These are phyloP conservation scores for Epichloe gansuensis DNA, from an alignment of 2,329 filamentous ascomycete genomes.

Conservation along the genomic window DNA sequence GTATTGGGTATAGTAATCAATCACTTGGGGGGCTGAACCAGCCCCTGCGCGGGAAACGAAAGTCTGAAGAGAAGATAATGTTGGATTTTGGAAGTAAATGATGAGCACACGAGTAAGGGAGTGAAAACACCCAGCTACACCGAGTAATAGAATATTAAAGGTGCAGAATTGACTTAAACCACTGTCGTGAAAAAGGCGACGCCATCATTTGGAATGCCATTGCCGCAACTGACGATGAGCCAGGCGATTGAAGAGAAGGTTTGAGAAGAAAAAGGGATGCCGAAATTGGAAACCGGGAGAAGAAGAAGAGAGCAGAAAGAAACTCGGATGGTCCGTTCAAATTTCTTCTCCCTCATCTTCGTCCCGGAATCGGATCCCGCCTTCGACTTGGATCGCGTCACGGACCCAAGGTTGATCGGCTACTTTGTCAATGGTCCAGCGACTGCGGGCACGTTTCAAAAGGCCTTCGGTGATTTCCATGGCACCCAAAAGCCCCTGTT, in stretches of 20 bases:
- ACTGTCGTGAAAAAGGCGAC: too few species aligned
- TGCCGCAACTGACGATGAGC: too few species aligned
- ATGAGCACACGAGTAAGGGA: too few species aligned
- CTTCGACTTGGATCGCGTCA: conserved; percentile 57
- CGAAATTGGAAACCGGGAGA: not conserved
- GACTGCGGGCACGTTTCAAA: conserved; percentile 67
- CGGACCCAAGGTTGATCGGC: conserved; percentile 64
- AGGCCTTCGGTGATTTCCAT: conserved; percentile 74
- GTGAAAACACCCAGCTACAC: too few species aligned
- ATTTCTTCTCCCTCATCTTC: conserved; percentile 46
- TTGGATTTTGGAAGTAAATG: too few species aligned
- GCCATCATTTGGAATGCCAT: too few species aligned
- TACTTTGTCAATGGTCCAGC: conserved; percentile 66
- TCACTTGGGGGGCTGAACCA: not conserved
- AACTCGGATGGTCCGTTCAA: conserved; percentile 7
- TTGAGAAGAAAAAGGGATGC: too few species aligned
- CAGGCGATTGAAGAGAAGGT: too few species aligned
- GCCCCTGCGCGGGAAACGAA: not conserved
- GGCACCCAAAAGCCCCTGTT: conserved; percentile 58
- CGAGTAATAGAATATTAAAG: too few species aligned
- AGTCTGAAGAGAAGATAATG: not conserved
- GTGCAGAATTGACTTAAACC: too few species aligned
- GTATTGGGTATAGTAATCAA: not conserved
- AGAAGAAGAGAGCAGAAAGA: not conserved
- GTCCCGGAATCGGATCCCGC: conserved; percentile 46